Base-by-base conservation (phyloP, 768 basidiomycete species). In the Coprinopsis cinerea region DNA sequence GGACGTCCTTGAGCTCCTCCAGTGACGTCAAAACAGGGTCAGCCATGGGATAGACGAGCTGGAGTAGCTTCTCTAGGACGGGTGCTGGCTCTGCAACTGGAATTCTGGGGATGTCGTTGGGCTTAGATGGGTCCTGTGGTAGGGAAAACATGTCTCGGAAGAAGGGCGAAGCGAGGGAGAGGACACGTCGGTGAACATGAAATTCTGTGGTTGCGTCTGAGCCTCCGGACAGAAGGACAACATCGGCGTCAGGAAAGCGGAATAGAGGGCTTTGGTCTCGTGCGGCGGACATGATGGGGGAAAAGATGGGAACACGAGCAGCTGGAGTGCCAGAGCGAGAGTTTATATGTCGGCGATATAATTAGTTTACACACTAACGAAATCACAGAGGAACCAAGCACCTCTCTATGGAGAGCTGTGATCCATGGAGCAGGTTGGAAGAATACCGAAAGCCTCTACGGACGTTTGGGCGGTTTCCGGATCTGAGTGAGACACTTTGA, bases 61-160 rank as follows among this genome's bases (percentile, higher is more conserved):
- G 76, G 28, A 88, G 70, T 22, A 88, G 64, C 4, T 68, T 60
- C 32, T 77, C 70, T 1, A 88, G 55, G 2, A 68, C 64, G 4
- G 60, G 55, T 18, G 67, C 64, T 36, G 67, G 44, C 58, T 88
- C 86, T 1, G 81, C 67, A 3, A 86, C 68, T 1, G 79, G 75
- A 24, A 88, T 71, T 42, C 77, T 55, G 9, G 79, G 78, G 22
- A 64, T 59, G 14, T 55, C 52, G 15, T 59, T 58, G 15, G 39
- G 22, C 15, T 22, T 13, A 17, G 53, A 36, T n/a, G 49, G 64
- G 39, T 35, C 56, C 54, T 85, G 83, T 3, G 85, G 83, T 15
- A 87, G 67, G 18, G 77, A 62, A 58, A 88, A 82, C 81, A 87
- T 79, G 48, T 82, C 76, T 45, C 64, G 61, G 64, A 88, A 89